These are phyloP conservation scores for Amaranthus cruentus DNA, from an alignment of 148 eudicot genomes.

Conservation along the genomic window DNA sequence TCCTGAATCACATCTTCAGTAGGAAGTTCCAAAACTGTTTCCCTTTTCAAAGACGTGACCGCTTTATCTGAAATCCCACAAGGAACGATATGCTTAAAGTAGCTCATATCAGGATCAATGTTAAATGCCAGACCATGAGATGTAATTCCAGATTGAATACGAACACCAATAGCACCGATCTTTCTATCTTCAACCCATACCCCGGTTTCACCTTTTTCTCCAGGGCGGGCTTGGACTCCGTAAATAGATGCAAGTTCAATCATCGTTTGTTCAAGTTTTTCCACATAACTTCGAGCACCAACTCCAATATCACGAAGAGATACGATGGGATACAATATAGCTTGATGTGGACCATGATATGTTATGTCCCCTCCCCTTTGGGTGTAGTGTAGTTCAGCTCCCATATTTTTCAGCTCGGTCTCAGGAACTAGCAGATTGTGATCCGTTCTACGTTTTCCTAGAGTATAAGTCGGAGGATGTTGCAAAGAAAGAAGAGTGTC, in stretches of 20 bases:
- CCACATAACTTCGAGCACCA: slow-evolving; percentile 84
- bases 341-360: slow-evolving; percentile 84
- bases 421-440: slow-evolving; percentile 68
- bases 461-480: slow-evolving; percentile 88
- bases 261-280: slow-evolving; percentile 80
- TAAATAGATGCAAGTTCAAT: slow-evolving; percentile 71
- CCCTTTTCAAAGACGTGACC: slow-evolving; percentile 72
- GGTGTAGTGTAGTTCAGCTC: slow-evolving; percentile 87
- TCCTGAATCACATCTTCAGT: slow-evolving; percentile 68
- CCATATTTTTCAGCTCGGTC: slow-evolving; percentile 53
- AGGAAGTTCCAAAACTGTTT: slow-evolving; percentile 50
- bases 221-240: slow-evolving; percentile 62
- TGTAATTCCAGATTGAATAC: slow-evolving; percentile 72
- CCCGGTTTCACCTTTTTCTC: slow-evolving; percentile 66
- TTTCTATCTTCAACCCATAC: slow-evolving; percentile 87
- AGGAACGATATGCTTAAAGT: slow-evolving; percentile 83
- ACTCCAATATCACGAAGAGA: slow-evolving; percentile 71
- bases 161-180: slow-evolving; percentile 91
- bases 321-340: slow-evolving; percentile 68
- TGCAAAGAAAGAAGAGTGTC: slow-evolving; percentile 70
- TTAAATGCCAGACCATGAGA: slow-evolving; percentile 90
- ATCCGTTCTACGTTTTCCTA: slow-evolving; percentile 82
- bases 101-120: slow-evolving; percentile 70
- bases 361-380: slow-evolving; percentile 90
- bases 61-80: slow-evolving; percentile 85